Evolutionary conservation across 371 early-diverging fungal species (phyloP), one percentile per base, ranked within the genome.

Genomic region (Lichtheimia ramosa): DNA sequence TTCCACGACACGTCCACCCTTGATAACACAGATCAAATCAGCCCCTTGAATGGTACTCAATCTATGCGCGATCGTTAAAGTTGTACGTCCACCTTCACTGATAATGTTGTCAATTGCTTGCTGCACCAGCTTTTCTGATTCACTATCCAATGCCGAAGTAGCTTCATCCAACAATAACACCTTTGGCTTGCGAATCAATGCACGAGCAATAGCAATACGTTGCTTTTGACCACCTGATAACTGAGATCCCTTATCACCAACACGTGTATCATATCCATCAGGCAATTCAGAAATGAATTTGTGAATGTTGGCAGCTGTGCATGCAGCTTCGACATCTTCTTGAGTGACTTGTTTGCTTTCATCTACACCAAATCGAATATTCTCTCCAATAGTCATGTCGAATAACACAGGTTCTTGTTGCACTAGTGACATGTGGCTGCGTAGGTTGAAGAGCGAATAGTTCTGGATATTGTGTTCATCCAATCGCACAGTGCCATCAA

Each of bases 191-290:
- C 74, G 70, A 52, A 73, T 69, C 28, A 73, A 48, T 7, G 73
- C 73, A 63, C 69, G 80, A 13, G 90, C 70, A 63, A 78, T 71
- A 18, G 82, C 74, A 58, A 89, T 84, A 58, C 90, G 82, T 71
- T 96, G 96, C 66, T 89, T 90, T 73, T 96, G 95, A 53, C 97
- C 97, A 58, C 96, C 96, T 41, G 87, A 86, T 39, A 98, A 68
- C 57, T 84, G 83, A 20, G 82, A 79, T 10, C 89, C 92, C 62
- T 84, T 84, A 56, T 90, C 92, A 54, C 92, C 92, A 7, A 90
- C 88, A 15, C 71, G 66, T 2, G 96, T 95, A 51, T 94, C 82
- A 70, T 94, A 95, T 8, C 89, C 90, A 27, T 87, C 63, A 23
- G 90, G 88, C 40, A 90, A 65, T 27, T 74, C 63, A 51, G 54